phyloP scores from a whole-genome alignment of 2,329 filamentous ascomycete genomes.

The Colletotrichum chlorophyti region DNA sequence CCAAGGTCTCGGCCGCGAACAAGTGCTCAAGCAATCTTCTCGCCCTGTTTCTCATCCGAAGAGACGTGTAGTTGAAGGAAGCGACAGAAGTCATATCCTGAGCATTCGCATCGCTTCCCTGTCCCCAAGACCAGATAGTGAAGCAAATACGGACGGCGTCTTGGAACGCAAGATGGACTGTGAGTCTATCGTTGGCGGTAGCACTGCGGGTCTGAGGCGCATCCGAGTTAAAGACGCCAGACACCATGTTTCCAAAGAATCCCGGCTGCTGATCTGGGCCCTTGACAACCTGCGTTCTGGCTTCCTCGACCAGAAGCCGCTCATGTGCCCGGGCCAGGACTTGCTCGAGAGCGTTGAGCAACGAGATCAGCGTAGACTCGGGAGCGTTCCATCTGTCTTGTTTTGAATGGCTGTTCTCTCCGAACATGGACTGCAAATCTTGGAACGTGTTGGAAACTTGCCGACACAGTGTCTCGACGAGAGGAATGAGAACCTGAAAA shows the following conservation, averaged over 20 bases:
- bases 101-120: slow-evolving; percentile 61
- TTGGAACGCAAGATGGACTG: slow-evolving; percentile 94
- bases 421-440: slow-evolving; percentile 71
- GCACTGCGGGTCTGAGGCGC: slow-evolving; percentile 77
- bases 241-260: slow-evolving; percentile 94
- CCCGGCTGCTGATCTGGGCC: slow-evolving; percentile 83
- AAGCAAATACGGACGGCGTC: slow-evolving; percentile 94
- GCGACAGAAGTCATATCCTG: slow-evolving; percentile 75
- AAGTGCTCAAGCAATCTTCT: slow-evolving; percentile 89
- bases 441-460: slow-evolving; percentile 78
- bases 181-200: slow-evolving; percentile 92
- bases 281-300: slow-evolving; percentile 71
- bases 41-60: slow-evolving; percentile 89
- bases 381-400: slow-evolving; percentile 50
- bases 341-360: slow-evolving; percentile 93
- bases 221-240: slow-evolving; percentile 85
- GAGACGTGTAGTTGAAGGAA: slow-evolving; percentile 88
- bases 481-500: slow-evolving; percentile 87
- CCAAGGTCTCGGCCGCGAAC: slow-evolving; percentile 88
- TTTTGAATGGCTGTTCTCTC: slow-evolving; percentile 36
- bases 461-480: slow-evolving; percentile 87
- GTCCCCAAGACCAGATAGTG: slow-evolving; percentile 93
- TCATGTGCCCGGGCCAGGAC: slow-evolving; percentile 88
- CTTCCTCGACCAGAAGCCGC: slow-evolving; percentile 78
- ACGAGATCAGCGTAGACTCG: slow-evolving; percentile 79